Evolutionary conservation across 2,329 filamentous ascomycete species (phyloP), one percentile per base, ranked within the genome.

Genomic region (Cyanodermella asteris): DNA sequence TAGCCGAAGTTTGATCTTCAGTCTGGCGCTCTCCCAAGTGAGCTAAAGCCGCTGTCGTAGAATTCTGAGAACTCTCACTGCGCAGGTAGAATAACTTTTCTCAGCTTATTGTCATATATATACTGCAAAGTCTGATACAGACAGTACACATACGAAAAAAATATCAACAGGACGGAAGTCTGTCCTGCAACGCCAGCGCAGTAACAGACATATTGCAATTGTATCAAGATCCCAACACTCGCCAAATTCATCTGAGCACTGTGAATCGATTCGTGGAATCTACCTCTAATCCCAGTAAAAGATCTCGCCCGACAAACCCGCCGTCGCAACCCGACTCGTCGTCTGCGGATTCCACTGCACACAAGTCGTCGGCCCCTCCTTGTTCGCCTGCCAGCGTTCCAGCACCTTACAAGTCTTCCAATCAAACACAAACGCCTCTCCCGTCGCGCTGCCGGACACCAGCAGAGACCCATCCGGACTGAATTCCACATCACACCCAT

Each of bases 351-450:
- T 82, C 84, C 87, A 97, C 45, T 76, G 75, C 29, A 87, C 66
- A 36, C 73, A 77, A n/a, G 80, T 78, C 27, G 93, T 61, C 5
- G 82, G 69, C 26, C 73, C 66, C 27, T 80, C 81, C n/a, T n/a
- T n/a, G 30, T 77, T 70, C 13, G 80, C 82, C 50, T 75, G 67
- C 35, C 97, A 68, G 61, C 94, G 94, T 53, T 91, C 80, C 51
- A 80, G 91, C 81, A 97, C 84, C 55, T 93, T 94, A 49, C 84
- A 91, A 19, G 81, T 93, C 64, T 97, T 97, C 78, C 82, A 97
- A 50, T 94, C 87, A 80, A 82, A 97, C 53, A 94, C 93, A 50
- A 77, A 91, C 23, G 91, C 69, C 41, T 67, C 93, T 18, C 90
- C 87, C 10, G 67, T 80, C 25, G 69, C 77, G 47, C 97, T 87